Percentiles rank a stretch among this genome's conserved stretches.
phyloP scores from a whole-genome alignment of 2,329 filamentous ascomycete genomes.

The Sclerotinia glacialis region DNA sequence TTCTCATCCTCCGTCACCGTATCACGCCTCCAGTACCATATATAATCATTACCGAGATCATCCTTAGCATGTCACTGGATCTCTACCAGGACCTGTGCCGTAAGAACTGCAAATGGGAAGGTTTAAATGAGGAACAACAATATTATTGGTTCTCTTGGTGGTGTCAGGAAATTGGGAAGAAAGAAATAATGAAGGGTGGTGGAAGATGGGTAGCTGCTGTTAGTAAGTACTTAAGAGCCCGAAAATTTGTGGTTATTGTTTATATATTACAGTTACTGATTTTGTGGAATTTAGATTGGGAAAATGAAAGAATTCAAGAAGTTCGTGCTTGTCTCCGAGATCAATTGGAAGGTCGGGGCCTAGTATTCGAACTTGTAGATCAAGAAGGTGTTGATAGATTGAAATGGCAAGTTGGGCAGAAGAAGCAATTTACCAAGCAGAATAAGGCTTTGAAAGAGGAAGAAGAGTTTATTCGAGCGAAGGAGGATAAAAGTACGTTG shows the following conservation, averaged over 20 bases:
- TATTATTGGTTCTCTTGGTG: slow-evolving; percentile 11
- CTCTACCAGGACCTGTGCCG: not conserved
- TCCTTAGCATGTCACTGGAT: slow-evolving; percentile 14
- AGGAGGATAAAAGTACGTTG: not conserved
- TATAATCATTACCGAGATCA: slow-evolving; percentile 21
- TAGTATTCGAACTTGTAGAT: not conserved
- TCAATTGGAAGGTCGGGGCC: not conserved
- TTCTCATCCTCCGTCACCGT: slow-evolving; percentile 27
- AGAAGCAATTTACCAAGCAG: not conserved
- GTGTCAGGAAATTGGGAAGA: slow-evolving; percentile 6
- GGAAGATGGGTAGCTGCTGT: slow-evolving; percentile 20
- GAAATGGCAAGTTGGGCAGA: not conserved
- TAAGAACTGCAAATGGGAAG: not conserved
- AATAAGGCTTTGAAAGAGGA: not conserved
- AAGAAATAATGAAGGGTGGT: slow-evolving; percentile 14
- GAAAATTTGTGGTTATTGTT: not conserved
- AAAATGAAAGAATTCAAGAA: slow-evolving; percentile 2
- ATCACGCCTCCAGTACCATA: slow-evolving; percentile 28
- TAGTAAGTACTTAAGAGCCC: slow-evolving; percentile 3
- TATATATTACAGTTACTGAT: not conserved
- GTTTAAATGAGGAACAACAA: slow-evolving; percentile 5
- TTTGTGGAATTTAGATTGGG: slow-evolving; percentile 7
- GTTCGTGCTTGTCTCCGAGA: not conserved
- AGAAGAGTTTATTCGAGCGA: not conserved
- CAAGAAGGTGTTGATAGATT: not conserved